These are phyloP conservation scores for Neofusicoccum cordaticola DNA, from an alignment of 2,329 filamentous ascomycete genomes.

Conservation along the genomic window DNA sequence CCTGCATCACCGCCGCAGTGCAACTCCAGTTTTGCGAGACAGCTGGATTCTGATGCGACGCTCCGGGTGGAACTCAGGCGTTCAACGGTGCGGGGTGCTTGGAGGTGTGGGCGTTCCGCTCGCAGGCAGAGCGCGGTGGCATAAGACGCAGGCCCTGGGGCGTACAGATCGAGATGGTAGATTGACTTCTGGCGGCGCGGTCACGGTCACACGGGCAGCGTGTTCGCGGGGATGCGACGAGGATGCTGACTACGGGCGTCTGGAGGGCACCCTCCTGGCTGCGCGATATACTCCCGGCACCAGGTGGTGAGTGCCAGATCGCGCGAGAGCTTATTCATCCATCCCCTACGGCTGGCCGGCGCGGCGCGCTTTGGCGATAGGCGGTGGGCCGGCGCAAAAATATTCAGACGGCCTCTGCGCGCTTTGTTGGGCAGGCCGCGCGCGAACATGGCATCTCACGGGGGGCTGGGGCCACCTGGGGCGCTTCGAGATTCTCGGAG, in stretches of 20 bases:
- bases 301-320: too few species aligned
- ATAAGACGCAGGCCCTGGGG: neutral
- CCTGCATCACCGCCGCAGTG: constrained; percentile 6
- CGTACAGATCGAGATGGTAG: neutral
- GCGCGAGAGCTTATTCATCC: neutral
- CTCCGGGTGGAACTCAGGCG: neutral
- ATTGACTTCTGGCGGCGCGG: neutral
- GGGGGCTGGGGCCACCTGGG: neutral
- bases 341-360: neutral
- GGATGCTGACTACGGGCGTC: neutral
- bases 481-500: neutral
- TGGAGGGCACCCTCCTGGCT: neutral
- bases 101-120: too few species aligned
- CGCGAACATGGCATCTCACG: neutral
- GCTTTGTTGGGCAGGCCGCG: neutral
- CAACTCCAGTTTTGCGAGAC: constrained; percentile 14
- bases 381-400: constrained; percentile 12
- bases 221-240: neutral
- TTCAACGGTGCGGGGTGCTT: neutral
- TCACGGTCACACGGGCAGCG: neutral
- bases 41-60: neutral
- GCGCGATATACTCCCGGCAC: neutral
- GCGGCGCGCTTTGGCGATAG: neutral
- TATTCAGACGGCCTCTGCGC: constrained; percentile 3
- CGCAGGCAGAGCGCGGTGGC: neutral